Percentiles rank a stretch among this genome's conserved stretches.
Evolutionary conservation across 148 eudicot genomes (phyloP).

Genomic region (Simmondsia chinensis): DNA sequence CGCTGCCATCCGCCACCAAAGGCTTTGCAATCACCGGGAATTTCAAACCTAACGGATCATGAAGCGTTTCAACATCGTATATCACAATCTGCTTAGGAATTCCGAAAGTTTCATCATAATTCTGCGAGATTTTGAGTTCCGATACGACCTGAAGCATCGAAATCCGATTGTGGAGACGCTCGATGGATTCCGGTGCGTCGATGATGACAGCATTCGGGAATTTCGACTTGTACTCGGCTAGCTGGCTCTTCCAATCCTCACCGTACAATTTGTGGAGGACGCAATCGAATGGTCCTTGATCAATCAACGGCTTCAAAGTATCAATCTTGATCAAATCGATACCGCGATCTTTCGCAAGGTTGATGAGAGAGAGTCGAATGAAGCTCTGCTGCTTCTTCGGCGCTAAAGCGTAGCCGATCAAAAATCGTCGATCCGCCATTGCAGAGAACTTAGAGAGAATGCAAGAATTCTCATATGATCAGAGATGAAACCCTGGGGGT

Average conservation of each 20-base stretch:
- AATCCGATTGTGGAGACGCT: conserved; percentile 55
- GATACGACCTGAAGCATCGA: conserved; percentile 63
- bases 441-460: neutral
- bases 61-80: conserved; percentile 28
- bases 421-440: conserved; percentile 2
- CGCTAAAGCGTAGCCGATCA: conserved; percentile 62
- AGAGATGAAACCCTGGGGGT: conserved; percentile 13
- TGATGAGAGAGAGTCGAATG: conserved; percentile 35
- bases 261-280: conserved; percentile 52
- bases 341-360: conserved; percentile 31
- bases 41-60: conserved; percentile 24
- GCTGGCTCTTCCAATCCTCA: conserved; percentile 46
- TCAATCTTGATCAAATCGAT: conserved; percentile 49
- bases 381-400: conserved; percentile 52
- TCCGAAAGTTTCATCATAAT: conserved; percentile 29
- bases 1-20: conserved; percentile 60
- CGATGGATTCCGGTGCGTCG: conserved; percentile 46
- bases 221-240: conserved; percentile 22
- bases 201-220: conserved; percentile 39
- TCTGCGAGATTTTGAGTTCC: conserved; percentile 17
- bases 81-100: conserved; percentile 63
- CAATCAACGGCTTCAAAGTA: conserved; percentile 26
- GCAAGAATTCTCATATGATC: conserved; percentile 15
- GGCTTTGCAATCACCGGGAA: conserved; percentile 76
- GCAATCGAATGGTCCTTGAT: conserved; percentile 71